Evolutionary conservation across 345 rosid genomes (phyloP).

Genomic region (Brassica incana): DNA sequence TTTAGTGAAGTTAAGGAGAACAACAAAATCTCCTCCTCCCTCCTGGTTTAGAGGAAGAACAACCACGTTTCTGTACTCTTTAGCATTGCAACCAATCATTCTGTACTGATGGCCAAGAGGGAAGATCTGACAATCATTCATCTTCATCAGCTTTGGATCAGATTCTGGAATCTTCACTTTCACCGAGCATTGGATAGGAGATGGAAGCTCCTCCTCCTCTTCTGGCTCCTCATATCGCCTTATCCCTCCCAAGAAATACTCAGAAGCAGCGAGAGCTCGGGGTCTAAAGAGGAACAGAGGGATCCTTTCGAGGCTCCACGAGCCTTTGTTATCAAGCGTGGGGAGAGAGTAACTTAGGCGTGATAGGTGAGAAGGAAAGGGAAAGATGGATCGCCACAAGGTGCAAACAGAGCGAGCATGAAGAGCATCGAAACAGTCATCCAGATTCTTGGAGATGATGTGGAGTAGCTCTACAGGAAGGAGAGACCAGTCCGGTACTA

Average conservation of each 20-base stretch:
- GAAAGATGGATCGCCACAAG: constrained; percentile 10
- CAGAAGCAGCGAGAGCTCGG: neutral
- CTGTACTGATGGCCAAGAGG: neutral
- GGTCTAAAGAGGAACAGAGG: constrained; percentile 10
- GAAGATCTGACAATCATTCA: neutral
- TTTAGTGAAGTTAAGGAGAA: neutral
- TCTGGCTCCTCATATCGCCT: neutral
- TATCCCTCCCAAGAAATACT: neutral
- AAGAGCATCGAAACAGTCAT: constrained; percentile 7
- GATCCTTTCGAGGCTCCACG: neutral
- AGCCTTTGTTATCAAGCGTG: neutral
- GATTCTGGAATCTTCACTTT: neutral
- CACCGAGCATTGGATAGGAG: constrained; percentile 9
- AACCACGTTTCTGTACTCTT: neutral
- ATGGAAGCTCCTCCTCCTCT: neutral
- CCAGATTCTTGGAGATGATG: neutral
- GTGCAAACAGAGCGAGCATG: constrained; percentile 21
- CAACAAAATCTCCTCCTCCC: neutral
- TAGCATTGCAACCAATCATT: neutral
- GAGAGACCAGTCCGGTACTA: neutral
- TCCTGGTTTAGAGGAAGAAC: neutral
- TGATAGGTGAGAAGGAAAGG: neutral
- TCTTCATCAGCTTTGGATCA: neutral
- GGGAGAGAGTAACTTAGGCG: constrained; percentile 8
- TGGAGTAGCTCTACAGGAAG: constrained; percentile 13